Evolutionary conservation across 1,284 basidiomycete species (phyloP).

Genomic region (Boletus smithii): DNA sequence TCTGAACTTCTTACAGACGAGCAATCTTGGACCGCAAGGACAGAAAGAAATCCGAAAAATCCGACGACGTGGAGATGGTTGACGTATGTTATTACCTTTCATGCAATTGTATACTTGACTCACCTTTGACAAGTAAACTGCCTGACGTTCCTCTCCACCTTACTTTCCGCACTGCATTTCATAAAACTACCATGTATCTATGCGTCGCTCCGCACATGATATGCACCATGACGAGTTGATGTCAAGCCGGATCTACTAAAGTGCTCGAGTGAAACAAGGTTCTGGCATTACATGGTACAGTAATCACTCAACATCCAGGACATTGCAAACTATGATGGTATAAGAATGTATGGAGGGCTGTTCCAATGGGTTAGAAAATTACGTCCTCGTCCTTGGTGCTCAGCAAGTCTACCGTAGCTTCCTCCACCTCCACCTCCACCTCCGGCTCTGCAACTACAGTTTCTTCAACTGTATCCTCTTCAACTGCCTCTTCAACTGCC

Average conservation of each 20-base stretch:
- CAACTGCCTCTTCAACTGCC: slow-evolving; percentile 8
- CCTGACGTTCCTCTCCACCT: slow-evolving; percentile 21
- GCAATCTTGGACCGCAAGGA: slow-evolving; percentile 82
- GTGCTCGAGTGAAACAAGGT: slow-evolving; percentile 7
- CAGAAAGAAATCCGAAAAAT: slow-evolving; percentile 55
- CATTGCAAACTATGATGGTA: slow-evolving; percentile 12
- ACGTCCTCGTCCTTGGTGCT: slow-evolving; percentile 88
- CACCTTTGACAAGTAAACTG: slow-evolving; percentile 23
- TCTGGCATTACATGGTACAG: slow-evolving; percentile 13
- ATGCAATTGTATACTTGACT: slow-evolving; percentile 12
- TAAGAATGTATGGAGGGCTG: slow-evolving; percentile 5
- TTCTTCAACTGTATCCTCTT: slow-evolving; percentile 9
- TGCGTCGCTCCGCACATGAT: slow-evolving; percentile 45
- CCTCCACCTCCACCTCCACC: slow-evolving; percentile 30
- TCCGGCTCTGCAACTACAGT: slow-evolving; percentile 5
- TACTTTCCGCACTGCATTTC: slow-evolving; percentile 34
- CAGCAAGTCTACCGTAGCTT: slow-evolving; percentile 57
- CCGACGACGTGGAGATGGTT: slow-evolving; percentile 71
- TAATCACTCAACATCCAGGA: slow-evolving; percentile 4
- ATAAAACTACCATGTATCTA: slow-evolving; percentile 56
- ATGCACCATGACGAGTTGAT: slow-evolving; percentile 44
- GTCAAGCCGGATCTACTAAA: neutral
- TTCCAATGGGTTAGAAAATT: slow-evolving; percentile 61
- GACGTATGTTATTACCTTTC: slow-evolving; percentile 52
- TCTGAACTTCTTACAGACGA: slow-evolving; percentile 45